Percentiles rank a stretch among this genome's conserved stretches.
These are phyloP conservation scores for Xylariomycetidae sp. DNA, from an alignment of 2,329 filamentous ascomycete genomes.

Conservation along the genomic window DNA sequence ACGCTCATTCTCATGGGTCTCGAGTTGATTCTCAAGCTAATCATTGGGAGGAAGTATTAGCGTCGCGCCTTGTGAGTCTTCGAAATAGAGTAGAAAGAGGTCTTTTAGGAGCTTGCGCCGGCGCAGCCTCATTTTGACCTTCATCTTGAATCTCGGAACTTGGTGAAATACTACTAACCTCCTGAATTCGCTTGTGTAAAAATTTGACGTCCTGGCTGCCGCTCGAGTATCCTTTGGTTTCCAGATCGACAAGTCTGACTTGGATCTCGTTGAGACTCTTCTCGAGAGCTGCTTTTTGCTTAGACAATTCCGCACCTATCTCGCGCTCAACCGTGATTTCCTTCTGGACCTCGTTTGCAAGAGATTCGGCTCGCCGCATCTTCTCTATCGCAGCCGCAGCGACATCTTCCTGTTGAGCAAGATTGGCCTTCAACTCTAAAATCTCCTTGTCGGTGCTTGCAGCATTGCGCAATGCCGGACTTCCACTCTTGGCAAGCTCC, in stretches of 20 bases:
- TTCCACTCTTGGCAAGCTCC: slow-evolving; percentile 79
- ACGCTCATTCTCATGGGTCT: slow-evolving; percentile 74
- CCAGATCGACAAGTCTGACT: slow-evolving; percentile 82
- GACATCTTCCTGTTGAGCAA: slow-evolving; percentile 92
- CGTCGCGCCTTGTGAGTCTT: slow-evolving; percentile 15
- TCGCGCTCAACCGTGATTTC: slow-evolving; percentile 87
- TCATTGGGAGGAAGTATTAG: slow-evolving; percentile 22
- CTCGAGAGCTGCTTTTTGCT: slow-evolving; percentile 84
- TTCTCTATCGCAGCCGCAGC: slow-evolving; percentile 89
- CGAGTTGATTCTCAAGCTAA: slow-evolving; percentile 85
- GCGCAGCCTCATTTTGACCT: slow-evolving; percentile 6
- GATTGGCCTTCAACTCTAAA: slow-evolving; percentile 78
- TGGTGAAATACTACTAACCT: slow-evolving; percentile 60
- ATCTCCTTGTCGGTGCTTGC: slow-evolving; percentile 86
- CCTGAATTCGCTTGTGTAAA: slow-evolving; percentile 88
- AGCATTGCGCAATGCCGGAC: slow-evolving; percentile 81
- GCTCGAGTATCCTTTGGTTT: slow-evolving; percentile 95
- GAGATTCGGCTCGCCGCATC: slow-evolving; percentile 89
- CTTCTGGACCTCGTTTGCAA: slow-evolving; percentile 86
- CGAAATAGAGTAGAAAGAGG: slow-evolving; percentile 17
- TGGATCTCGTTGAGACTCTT: slow-evolving; percentile 89
- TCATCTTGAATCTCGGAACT: too few relatives aligned
- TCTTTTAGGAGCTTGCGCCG: slow-evolving; percentile 9
- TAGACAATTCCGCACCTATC: slow-evolving; percentile 72
- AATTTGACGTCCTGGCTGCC: slow-evolving; percentile 94